phyloP scores from a whole-genome alignment of 2,329 filamentous ascomycete species.

The Talaromyces funiculosus region DNA sequence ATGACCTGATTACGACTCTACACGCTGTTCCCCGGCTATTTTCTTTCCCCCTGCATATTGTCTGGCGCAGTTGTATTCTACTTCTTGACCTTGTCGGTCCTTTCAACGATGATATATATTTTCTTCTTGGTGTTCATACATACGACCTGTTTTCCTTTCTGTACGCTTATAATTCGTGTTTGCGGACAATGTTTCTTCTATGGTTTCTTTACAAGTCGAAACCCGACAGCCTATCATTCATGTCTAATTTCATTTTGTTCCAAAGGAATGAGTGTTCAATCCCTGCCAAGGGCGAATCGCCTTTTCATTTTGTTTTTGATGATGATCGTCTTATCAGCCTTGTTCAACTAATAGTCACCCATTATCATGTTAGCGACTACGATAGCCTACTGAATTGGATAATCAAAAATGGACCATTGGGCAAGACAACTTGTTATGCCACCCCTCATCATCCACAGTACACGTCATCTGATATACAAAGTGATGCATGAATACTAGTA shows the following conservation, averaged over 20 bases:
- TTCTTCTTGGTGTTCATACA: conserved; percentile 3
- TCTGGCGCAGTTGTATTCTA: conserved; percentile 5
- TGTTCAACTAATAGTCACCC: neutral
- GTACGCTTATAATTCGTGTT: neutral
- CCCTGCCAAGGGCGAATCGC: neutral
- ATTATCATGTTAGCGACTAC: neutral
- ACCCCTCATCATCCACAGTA: conserved; percentile 5
- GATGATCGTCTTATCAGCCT: neutral
- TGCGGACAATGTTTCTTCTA: neutral
- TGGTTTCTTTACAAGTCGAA: neutral
- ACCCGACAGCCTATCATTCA: conserved; percentile 1
- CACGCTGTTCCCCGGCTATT: conserved; percentile 1
- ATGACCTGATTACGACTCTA: conserved; percentile 13
- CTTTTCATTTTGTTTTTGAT: neutral
- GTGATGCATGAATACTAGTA: neutral
- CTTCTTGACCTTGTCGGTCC: neutral
- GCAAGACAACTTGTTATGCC: neutral
- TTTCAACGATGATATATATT: conserved; percentile 4
- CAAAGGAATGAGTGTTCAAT: neutral
- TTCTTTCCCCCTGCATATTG: neutral
- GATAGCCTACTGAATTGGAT: neutral
- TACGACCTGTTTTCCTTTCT: neutral
- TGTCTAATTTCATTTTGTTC: neutral
- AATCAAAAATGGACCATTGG: neutral
- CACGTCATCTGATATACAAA: neutral